Conservation (phyloP, 768 basidiomycete genomes). For the Pisolithus sp. region DNA sequence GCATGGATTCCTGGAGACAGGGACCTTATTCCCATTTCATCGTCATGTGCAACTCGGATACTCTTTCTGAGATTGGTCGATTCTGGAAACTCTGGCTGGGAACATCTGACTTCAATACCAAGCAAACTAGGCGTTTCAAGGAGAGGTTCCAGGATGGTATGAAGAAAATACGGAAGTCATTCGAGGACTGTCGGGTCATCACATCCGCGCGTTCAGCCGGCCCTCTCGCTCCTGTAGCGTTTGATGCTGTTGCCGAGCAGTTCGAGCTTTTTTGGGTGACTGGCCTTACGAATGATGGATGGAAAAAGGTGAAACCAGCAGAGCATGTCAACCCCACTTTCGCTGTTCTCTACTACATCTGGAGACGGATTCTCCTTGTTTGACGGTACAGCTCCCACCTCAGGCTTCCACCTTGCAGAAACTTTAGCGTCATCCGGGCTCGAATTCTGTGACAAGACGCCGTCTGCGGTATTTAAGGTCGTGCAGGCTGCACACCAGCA, state of each 20-base stretch:
- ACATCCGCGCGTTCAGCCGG: conserved; percentile 24
- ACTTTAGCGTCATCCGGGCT: conserved; percentile 8
- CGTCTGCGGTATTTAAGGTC: conserved; percentile 13
- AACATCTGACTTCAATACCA: conserved; percentile 9
- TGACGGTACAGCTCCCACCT: conserved; percentile 25
- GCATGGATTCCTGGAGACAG: conserved; percentile 18
- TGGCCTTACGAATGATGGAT: conserved; percentile 15
- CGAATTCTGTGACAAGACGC: neutral
- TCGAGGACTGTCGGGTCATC: neutral
- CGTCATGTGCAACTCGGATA: conserved; percentile 16
- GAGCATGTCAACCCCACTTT: conserved; percentile 26
- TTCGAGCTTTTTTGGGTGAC: conserved; percentile 21
- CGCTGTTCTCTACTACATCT: conserved; percentile 16
- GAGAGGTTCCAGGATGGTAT: conserved; percentile 16
- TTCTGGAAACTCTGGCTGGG: conserved; percentile 16
- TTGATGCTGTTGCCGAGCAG: conserved; percentile 8
- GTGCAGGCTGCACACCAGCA: conserved; percentile 15
- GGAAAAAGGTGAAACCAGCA: neutral
- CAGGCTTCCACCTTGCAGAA: conserved; percentile 29
- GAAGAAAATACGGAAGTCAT: conserved; percentile 6
- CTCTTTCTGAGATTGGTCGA: conserved; percentile 18
- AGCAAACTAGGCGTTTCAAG: conserved; percentile 9
- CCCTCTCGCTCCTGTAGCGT: conserved; percentile 13
- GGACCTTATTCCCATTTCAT: conserved; percentile 24
- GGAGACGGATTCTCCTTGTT: conserved; percentile 21